Evolutionary conservation across 2,329 filamentous ascomycete species (phyloP).

Genomic region (Fusarium subtropicale): DNA sequence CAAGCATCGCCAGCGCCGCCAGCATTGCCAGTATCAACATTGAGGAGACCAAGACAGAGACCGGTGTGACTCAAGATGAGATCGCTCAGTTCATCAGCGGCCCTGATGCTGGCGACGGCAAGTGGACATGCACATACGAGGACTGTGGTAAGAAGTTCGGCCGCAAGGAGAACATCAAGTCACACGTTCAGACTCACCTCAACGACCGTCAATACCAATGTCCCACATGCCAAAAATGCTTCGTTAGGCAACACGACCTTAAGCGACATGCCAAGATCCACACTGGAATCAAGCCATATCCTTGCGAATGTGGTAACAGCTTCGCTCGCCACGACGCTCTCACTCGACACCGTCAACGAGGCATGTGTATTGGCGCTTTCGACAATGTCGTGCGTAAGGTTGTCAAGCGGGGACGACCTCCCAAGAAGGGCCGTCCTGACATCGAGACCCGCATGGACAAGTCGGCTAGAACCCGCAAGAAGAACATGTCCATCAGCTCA

Average conservation of each 20-base stretch:
- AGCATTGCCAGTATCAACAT: conserved; percentile 73
- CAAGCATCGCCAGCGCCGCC: conserved; percentile 67
- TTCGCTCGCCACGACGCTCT: conserved; percentile 96
- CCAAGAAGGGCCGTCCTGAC: conserved; percentile 69
- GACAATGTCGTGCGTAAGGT: conserved; percentile 76
- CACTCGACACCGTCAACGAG: conserved; percentile 91
- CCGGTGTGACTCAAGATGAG: conserved; percentile 88
- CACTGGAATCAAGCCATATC: conserved; percentile 93
- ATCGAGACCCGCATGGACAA: conserved; percentile 68
- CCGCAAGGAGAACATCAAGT: conserved; percentile 99
- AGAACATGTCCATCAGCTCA: conserved; percentile 62
- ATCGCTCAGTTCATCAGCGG: conserved; percentile 80
- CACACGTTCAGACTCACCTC: conserved; percentile 96
- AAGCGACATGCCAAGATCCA: conserved; percentile 99
- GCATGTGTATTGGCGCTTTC: conserved; percentile 96
- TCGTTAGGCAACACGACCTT: conserved; percentile 95
- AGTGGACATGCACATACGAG: conserved; percentile 81
- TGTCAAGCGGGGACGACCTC: conserved; percentile 71
- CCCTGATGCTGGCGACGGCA: conserved; percentile 77
- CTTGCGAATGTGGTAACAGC: conserved; percentile 92
- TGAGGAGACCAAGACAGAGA: conserved; percentile 76
- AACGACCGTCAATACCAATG: conserved; percentile 96
- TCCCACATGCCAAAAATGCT: conserved; percentile 92
- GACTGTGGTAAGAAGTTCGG: conserved; percentile 91
- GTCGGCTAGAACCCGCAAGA: conserved; percentile 67